These are phyloP conservation scores for Ilex asprella DNA, from an alignment of 257 asterid genomes.

Conservation along the genomic window DNA sequence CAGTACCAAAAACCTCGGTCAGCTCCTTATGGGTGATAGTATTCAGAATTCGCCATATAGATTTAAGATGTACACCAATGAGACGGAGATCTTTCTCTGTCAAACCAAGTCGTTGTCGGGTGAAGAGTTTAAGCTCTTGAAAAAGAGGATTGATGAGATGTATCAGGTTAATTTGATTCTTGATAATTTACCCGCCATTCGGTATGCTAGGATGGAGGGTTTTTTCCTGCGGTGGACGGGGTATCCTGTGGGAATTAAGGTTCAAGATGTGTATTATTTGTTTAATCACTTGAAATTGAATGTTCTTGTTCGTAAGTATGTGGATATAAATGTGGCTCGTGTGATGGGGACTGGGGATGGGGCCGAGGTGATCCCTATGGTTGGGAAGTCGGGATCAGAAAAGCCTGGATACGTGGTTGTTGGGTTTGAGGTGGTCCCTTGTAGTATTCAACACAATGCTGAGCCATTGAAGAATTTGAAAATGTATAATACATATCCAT, in stretches of 20 bases:
- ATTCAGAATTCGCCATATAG: constrained; percentile 17
- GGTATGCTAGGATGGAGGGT: constrained; percentile 12
- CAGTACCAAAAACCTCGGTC: constrained; percentile 18
- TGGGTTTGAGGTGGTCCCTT: constrained; percentile 85
- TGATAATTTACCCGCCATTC: constrained; percentile 15
- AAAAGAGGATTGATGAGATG: constrained; percentile 10
- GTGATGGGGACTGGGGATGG: constrained; percentile 19
- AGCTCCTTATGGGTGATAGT: constrained; percentile 19
- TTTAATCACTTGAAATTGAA: constrained; percentile 16
- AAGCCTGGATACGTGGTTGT: constrained; percentile 84
- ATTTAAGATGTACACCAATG: constrained; percentile 14
- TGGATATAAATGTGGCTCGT: constrained; percentile 11
- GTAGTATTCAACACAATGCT: constrained; percentile 56
- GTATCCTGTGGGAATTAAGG: constrained; percentile 11
- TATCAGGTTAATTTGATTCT: constrained; percentile 19
- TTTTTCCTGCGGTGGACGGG: constrained; percentile 13
- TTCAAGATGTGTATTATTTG: constrained; percentile 7
- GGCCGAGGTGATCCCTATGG: constrained; percentile 65
- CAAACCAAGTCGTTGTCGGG: constrained; percentile 4
- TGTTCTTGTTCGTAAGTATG: constrained; percentile 15
- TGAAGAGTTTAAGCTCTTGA: constrained; percentile 12
- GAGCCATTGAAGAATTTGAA: constrained; percentile 52
- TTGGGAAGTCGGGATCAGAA: constrained; percentile 41
- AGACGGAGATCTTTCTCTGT: constrained; percentile 4
- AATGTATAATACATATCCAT: constrained; percentile 49